Conservation (phyloP, 768 basidiomycete species). For the Tylopilus balloui region DNA sequence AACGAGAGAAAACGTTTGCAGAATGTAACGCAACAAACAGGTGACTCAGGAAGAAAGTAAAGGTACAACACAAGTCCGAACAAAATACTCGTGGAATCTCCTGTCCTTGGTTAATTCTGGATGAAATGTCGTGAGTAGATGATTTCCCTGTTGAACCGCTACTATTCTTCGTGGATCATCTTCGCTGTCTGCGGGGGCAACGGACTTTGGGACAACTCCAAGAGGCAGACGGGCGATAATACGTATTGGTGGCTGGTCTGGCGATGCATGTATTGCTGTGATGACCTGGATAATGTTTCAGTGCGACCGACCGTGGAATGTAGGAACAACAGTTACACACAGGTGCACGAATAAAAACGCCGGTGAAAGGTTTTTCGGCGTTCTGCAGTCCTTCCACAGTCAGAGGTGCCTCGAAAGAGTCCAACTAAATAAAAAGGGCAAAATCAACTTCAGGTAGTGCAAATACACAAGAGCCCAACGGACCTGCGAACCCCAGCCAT, state of each 20-base stretch:
- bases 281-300: slow-evolving; percentile 50
- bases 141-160: slow-evolving; percentile 77
- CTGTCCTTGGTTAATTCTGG: slow-evolving; percentile 86
- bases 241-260: slow-evolving; percentile 55
- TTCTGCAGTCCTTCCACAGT: slow-evolving; percentile 58
- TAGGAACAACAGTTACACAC: slow-evolving; percentile 36
- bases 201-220: slow-evolving; percentile 40
- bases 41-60: slow-evolving; percentile 8
- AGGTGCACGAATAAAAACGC: slow-evolving; percentile 93
- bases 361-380: slow-evolving; percentile 60
- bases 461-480: background rate
- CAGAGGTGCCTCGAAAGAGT: slow-evolving; percentile 85
- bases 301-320: background rate
- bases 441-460: background rate
- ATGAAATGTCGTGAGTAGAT: slow-evolving; percentile 89
- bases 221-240: slow-evolving; percentile 67
- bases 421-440: slow-evolving; percentile 46
- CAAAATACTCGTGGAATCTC: slow-evolving; percentile 90
- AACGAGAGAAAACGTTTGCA: background rate
- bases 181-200: slow-evolving; percentile 37
- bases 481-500: slow-evolving; percentile 94
- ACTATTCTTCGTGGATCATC: slow-evolving; percentile 68
- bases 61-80: slow-evolving; percentile 64
- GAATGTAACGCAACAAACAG: background rate
- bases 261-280: slow-evolving; percentile 42